These are phyloP conservation scores for Russula olivacea DNA, from an alignment of 768 basidiomycete species.

Conservation along the genomic window DNA sequence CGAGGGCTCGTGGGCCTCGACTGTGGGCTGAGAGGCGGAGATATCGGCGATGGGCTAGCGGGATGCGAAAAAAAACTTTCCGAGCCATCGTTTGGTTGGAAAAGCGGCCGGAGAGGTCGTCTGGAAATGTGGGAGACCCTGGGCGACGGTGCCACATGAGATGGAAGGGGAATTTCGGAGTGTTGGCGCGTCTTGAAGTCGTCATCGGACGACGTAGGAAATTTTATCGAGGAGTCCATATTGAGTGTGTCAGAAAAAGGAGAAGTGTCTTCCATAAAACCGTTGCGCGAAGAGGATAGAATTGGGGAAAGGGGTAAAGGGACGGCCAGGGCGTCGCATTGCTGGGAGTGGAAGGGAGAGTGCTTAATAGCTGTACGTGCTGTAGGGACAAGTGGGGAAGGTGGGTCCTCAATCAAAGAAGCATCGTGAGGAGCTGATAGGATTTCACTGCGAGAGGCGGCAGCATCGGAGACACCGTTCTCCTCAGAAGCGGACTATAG, in stretches of 20 bases:
- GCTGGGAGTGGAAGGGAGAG: not conserved
- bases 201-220: not conserved
- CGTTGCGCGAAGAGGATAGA: not conserved
- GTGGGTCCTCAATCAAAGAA: conserved; percentile 6
- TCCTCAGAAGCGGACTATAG: conserved; percentile 6
- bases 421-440: not conserved
- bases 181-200: not conserved
- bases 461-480: not conserved
- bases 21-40: conserved; percentile 5
- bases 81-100: not conserved
- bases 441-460: not conserved
- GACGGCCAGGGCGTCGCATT: conserved; percentile 4
- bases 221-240: not conserved
- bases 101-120: not conserved
- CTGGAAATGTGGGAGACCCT: not conserved
- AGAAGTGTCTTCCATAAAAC: not conserved
- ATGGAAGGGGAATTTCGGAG: not conserved
- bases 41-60: conserved; percentile 1
- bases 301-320: conserved; percentile 5
- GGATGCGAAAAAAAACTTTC: not conserved
- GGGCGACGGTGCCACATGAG: not conserved
- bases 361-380: not conserved
- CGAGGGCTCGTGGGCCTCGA: not conserved
- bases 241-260: not conserved
- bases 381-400: not conserved